Evolutionary conservation across 1,139 yeast species (phyloP).

Genomic region (Groenewaldozyma sp.): DNA sequence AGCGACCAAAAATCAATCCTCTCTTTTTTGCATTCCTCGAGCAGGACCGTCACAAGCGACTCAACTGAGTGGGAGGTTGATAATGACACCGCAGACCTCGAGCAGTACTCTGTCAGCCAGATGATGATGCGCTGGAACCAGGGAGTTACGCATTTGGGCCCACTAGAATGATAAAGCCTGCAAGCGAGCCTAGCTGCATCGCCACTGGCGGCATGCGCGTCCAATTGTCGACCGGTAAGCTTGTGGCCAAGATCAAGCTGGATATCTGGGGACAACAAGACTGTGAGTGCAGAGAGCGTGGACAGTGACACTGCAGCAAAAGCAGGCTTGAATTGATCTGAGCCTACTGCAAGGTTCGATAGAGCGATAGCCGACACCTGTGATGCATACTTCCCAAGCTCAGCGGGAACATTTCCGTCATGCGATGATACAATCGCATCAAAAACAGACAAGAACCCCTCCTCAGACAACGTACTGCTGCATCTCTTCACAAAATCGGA

Average conservation of each 20-base stretch:
- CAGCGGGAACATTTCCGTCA: not conserved
- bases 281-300: too few relatives aligned
- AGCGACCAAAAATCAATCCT: constrained; percentile 34
- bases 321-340: too few relatives aligned
- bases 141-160: not conserved
- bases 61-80: constrained; percentile 7
- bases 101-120: constrained; percentile 22
- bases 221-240: too few relatives aligned
- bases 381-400: not conserved
- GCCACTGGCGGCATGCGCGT: constrained; percentile 4
- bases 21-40: constrained; percentile 7
- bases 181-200: constrained; percentile 6
- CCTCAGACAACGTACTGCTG: not conserved
- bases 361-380: not conserved
- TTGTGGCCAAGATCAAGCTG: too few relatives aligned
- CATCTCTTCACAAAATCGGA: not conserved
- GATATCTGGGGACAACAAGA: too few relatives aligned
- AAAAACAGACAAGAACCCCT: not conserved
- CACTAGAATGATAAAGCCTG: not conserved
- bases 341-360: not conserved
- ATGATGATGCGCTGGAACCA: constrained; percentile 17
- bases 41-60: constrained; percentile 10
- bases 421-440: not conserved
- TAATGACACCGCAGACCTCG: constrained; percentile 9
- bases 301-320: too few relatives aligned